Evolutionary conservation across 306 rosid species (phyloP).

Genomic region (Castanea sativa): DNA sequence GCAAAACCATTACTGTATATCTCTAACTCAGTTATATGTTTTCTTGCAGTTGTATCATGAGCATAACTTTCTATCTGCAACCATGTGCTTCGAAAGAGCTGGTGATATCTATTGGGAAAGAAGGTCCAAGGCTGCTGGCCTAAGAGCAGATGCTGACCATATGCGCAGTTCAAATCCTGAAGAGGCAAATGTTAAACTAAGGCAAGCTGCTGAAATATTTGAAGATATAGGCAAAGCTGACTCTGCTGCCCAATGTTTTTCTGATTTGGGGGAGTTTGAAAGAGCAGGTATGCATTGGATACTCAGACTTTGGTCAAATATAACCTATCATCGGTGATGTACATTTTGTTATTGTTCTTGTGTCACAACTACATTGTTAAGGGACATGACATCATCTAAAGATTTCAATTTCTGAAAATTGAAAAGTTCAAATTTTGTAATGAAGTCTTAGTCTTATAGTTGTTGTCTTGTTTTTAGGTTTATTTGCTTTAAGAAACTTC

Average conservation of each 20-base stretch:
- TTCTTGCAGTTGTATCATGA: conserved; percentile 53
- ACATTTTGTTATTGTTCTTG: not conserved
- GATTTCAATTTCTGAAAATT: not conserved
- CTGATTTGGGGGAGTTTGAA: conserved; percentile 61
- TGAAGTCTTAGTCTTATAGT: too few species aligned
- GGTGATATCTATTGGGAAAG: conserved; percentile 69
- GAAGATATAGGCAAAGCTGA: conserved; percentile 62
- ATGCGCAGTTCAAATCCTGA: conserved; percentile 40
- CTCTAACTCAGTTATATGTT: not conserved
- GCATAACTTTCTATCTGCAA: conserved; percentile 67
- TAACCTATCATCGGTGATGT: not conserved
- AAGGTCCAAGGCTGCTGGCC: conserved; percentile 68
- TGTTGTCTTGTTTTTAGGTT: too few species aligned
- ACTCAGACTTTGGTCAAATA: not conserved
- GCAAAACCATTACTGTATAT: not conserved
- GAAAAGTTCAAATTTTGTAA: not conserved
- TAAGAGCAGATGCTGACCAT: conserved; percentile 48
- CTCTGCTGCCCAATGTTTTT: conserved; percentile 64
- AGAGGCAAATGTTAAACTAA: conserved; percentile 52
- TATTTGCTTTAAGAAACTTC: too few species aligned
- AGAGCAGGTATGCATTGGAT: conserved; percentile 54
- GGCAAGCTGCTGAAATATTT: conserved; percentile 74
- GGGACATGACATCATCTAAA: not conserved
- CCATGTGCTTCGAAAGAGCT: conserved; percentile 78
- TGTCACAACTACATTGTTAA: not conserved